These are phyloP conservation scores for Lyophyllum shimeji DNA, from an alignment of 768 basidiomycete species.

Conservation along the genomic window DNA sequence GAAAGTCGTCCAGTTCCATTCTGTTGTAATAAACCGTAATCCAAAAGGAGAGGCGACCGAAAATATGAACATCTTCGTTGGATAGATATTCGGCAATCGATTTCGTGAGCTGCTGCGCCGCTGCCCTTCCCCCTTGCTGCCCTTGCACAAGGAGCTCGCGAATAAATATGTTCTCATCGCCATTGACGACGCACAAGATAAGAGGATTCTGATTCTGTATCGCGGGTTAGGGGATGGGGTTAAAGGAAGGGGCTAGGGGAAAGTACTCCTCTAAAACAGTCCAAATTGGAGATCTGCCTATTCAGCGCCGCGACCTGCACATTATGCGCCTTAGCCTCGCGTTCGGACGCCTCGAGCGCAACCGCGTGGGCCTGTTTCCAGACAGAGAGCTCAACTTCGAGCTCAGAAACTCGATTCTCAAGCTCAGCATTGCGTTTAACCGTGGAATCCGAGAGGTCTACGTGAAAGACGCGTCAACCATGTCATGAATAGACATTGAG, in stretches of 20 bases:
- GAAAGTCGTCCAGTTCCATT: constrained; percentile 47
- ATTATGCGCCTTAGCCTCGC: constrained; percentile 66
- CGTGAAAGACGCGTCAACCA: constrained; percentile 7
- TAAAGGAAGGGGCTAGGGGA: background rate
- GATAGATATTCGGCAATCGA: constrained; percentile 68
- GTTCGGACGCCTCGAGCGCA: constrained; percentile 60
- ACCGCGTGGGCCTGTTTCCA: constrained; percentile 73
- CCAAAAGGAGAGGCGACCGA: constrained; percentile 74
- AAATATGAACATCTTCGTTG: constrained; percentile 57
- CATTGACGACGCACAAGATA: constrained; percentile 75
- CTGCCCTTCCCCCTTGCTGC: constrained; percentile 61
- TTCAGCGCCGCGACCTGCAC: constrained; percentile 65
- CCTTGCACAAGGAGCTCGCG: constrained; percentile 60
- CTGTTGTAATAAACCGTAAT: constrained; percentile 73
- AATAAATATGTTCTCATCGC: constrained; percentile 67
- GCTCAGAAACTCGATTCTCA: constrained; percentile 62
- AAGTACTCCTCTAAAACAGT: constrained; percentile 42
- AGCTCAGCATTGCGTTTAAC: constrained; percentile 63
- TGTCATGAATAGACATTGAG: background rate
- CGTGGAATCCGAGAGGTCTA: constrained; percentile 65
- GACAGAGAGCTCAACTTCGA: constrained; percentile 66
- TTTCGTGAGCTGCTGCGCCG: constrained; percentile 66
- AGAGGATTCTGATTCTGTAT: constrained; percentile 62
- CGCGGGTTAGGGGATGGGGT: background rate
- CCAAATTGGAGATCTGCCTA: constrained; percentile 59